Evolutionary conservation across 768 basidiomycete species (phyloP).

Genomic region (Serendipita sp.): DNA sequence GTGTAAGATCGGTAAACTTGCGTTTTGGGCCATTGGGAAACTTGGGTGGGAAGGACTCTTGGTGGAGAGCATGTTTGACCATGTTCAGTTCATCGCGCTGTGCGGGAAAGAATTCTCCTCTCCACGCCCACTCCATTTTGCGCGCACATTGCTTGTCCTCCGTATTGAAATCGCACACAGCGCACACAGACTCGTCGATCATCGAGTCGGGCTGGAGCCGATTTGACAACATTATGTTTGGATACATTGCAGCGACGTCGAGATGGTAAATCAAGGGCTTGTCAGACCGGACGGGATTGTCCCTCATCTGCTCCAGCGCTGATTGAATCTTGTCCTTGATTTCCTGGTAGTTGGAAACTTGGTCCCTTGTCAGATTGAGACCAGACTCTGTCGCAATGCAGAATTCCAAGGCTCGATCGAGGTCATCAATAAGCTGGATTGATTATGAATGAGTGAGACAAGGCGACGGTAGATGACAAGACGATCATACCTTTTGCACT

Average conservation of each 20-base stretch:
- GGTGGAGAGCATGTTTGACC: constrained; percentile 93
- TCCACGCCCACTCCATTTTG: constrained; percentile 93
- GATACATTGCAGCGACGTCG: constrained; percentile 99
- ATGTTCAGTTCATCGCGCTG: constrained; percentile 95
- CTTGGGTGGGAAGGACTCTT: constrained; percentile 80
- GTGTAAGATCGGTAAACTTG: constrained; percentile 67
- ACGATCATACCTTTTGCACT: constrained; percentile 54
- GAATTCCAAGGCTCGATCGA: constrained; percentile 84
- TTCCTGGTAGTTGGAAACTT: constrained; percentile 89
- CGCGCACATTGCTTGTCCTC: constrained; percentile 93
- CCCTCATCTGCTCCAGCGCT: constrained; percentile 77
- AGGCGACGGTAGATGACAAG: background rate
- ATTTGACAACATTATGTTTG: constrained; percentile 99
- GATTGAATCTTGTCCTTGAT: constrained; percentile 65
- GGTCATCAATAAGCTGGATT: constrained; percentile 72
- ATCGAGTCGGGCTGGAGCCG: constrained; percentile 96
- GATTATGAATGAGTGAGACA: background rate
- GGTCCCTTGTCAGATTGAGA: constrained; percentile 41
- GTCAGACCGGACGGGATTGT: constrained; percentile 77
- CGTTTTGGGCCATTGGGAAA: constrained; percentile 56
- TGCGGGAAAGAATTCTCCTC: constrained; percentile 96
- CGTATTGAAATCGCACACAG: constrained; percentile 95
- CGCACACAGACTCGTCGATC: constrained; percentile 90
- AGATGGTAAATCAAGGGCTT: constrained; percentile 95
- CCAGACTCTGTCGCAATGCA: constrained; percentile 78